These are phyloP conservation scores for Mycena crocata DNA, from an alignment of 768 basidiomycete genomes.

Conservation along the genomic window DNA sequence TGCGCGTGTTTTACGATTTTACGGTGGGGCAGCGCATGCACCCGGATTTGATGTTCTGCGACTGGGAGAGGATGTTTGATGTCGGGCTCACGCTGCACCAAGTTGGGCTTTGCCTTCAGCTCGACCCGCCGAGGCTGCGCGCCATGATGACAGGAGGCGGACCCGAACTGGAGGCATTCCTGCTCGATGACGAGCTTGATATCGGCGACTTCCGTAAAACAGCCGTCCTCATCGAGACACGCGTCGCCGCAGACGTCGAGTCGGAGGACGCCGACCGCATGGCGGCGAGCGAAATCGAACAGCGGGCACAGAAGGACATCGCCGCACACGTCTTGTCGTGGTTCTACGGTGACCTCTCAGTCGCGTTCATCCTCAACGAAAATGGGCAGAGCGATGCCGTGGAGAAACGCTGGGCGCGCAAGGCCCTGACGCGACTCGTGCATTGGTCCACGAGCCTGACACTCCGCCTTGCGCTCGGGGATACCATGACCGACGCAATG, in stretches of 20 bases:
- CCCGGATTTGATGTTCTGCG: constrained; percentile 41
- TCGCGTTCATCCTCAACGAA: constrained; percentile 38
- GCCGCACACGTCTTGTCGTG: constrained; percentile 39
- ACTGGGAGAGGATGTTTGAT: constrained; percentile 37
- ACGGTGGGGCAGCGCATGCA: constrained; percentile 26
- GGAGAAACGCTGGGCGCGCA: constrained; percentile 30
- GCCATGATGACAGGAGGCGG: constrained; percentile 31
- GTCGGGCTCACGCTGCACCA: constrained; percentile 40
- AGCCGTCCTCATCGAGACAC: constrained; percentile 25
- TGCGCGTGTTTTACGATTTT: constrained; percentile 42
- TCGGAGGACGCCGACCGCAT: constrained; percentile 39
- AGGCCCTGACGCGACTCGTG: constrained; percentile 37
- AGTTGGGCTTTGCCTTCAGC: constrained; percentile 40
- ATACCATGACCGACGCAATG: constrained; percentile 42
- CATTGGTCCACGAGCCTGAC: constrained; percentile 34
- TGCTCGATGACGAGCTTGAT: constrained; percentile 43
- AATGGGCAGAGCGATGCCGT: constrained; percentile 23
- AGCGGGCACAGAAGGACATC: constrained; percentile 32
- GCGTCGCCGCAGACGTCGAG: constrained; percentile 38
- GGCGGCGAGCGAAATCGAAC: constrained; percentile 31
- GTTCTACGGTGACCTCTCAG: constrained; percentile 40
- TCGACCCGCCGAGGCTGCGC: constrained; percentile 37
- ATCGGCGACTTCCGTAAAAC: constrained; percentile 38
- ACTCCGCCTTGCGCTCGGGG: constrained; percentile 37
- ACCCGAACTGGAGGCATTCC: constrained; percentile 38